Evolutionary conservation across 208 protist genomes (phyloP).

Genomic region (Acanthamoeba royreba): DNA sequence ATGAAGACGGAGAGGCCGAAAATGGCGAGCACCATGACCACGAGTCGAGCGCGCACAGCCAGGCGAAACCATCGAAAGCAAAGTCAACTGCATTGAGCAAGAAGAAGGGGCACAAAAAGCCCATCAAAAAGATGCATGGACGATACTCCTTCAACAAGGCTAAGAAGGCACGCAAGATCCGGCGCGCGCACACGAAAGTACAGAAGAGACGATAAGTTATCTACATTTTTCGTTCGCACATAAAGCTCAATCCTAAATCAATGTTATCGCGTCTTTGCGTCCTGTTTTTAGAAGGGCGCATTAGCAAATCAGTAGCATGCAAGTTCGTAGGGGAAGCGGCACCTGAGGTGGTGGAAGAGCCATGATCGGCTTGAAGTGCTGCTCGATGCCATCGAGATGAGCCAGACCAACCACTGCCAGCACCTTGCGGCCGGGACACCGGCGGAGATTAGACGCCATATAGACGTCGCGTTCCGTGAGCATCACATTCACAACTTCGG

Average conservation of each 20-base stretch:
- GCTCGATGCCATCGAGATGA: constrained; percentile 31
- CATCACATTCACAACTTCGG: constrained; percentile 8
- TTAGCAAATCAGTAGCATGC: too few relatives aligned
- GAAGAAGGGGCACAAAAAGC: neutral
- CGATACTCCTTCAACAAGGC: neutral
- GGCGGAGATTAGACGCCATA: neutral
- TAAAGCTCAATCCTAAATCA: too few relatives aligned
- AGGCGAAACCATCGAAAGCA: too few relatives aligned
- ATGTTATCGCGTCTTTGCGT: too few relatives aligned
- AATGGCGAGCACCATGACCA: too few relatives aligned
- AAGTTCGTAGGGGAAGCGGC: too few relatives aligned
- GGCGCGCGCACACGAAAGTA: neutral
- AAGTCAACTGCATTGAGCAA: neutral
- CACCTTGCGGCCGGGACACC: neutral
- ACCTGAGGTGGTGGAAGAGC: too few relatives aligned
- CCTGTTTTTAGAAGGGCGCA: too few relatives aligned
- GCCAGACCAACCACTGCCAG: neutral
- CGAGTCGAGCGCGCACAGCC: too few relatives aligned
- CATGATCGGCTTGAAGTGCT: constrained; percentile 33
- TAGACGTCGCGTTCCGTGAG: neutral
- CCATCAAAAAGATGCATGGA: neutral
- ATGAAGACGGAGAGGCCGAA: neutral
- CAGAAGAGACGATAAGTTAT: too few relatives aligned
- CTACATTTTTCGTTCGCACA: too few relatives aligned
- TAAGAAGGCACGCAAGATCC: neutral